phyloP scores from a whole-genome alignment of 345 rosid genomes.

The Heritiera fomes region DNA sequence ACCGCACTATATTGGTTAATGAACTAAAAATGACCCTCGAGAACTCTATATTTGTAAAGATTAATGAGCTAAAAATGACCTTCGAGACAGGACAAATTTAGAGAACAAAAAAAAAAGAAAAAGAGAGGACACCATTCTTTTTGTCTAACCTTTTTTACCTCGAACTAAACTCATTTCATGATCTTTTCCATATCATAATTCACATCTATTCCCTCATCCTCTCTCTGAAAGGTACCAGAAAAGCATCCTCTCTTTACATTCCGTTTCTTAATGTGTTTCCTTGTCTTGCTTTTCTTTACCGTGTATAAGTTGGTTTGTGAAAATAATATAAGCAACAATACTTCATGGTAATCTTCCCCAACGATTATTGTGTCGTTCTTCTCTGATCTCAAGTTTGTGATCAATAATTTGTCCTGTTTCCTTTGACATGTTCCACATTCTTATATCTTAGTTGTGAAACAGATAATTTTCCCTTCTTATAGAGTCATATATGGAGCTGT shows the following conservation, averaged over 20 bases:
- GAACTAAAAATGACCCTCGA: conserved; percentile 19
- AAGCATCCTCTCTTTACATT: neutral
- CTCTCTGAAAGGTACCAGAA: conserved; percentile 27
- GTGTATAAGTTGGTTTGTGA: neutral
- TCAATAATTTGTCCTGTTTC: neutral
- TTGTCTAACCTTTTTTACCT: neutral
- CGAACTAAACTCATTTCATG: neutral
- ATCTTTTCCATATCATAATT: neutral
- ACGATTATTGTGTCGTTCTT: neutral
- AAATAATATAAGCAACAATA: neutral
- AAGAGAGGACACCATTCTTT: conserved; percentile 20
- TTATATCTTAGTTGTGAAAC: neutral
- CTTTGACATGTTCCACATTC: neutral
- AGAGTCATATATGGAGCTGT: neutral
- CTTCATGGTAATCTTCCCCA: neutral
- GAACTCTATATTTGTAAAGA: no score
- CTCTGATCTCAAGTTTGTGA: neutral
- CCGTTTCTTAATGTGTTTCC: neutral
- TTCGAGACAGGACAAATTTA: neutral
- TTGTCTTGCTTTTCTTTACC: neutral
- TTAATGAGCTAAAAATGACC: conserved; percentile 19
- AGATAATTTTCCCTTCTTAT: no score
- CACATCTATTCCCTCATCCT: conserved; percentile 31
- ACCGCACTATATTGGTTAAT: neutral
- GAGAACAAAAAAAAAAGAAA: neutral